A percentile compares a stretch with the other conserved stretches of the same genome.
Conservation (phyloP, 176 grass and related monocot genomes). For the Triticum dicoccoides region DNA sequence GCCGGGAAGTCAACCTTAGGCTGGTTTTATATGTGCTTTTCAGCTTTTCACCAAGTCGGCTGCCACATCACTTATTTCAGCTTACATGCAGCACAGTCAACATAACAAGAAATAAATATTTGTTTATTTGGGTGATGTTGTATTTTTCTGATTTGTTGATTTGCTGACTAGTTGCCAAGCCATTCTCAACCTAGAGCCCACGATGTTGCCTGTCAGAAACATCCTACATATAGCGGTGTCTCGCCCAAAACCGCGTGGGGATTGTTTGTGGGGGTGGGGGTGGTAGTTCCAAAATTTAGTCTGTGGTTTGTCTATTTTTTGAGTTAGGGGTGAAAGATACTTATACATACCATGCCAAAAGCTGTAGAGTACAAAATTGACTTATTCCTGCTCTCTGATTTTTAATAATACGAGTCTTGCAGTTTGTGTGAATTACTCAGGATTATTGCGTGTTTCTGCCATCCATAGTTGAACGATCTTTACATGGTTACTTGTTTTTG, state of each 20-base stretch:
- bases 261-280: no score
- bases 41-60: not conserved
- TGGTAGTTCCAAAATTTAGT: not conserved
- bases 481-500: conserved; percentile 25
- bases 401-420: conserved; percentile 12
- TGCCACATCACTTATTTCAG: not conserved
- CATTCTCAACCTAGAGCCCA: no score
- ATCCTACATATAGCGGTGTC: no score
- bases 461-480: conserved; percentile 3
- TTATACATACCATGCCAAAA: not conserved
- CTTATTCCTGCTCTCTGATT: not conserved
- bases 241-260: no score
- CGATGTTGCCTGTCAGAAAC: no score
- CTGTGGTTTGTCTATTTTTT: not conserved
- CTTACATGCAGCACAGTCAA: no score
- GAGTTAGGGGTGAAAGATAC: not conserved
- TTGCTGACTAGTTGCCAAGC: no score
- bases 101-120: no score
- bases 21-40: not conserved
- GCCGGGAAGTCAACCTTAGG: not conserved
- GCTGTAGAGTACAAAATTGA: not conserved
- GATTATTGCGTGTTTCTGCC: not conserved
- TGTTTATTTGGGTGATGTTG: no score
- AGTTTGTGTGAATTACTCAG: not conserved
- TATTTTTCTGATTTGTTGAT: no score